Percentiles rank a stretch among this genome's conserved stretches.
These are phyloP conservation scores for Dactylellina cionopaga DNA, from an alignment of 2,329 filamentous ascomycete genomes.

Conservation along the genomic window DNA sequence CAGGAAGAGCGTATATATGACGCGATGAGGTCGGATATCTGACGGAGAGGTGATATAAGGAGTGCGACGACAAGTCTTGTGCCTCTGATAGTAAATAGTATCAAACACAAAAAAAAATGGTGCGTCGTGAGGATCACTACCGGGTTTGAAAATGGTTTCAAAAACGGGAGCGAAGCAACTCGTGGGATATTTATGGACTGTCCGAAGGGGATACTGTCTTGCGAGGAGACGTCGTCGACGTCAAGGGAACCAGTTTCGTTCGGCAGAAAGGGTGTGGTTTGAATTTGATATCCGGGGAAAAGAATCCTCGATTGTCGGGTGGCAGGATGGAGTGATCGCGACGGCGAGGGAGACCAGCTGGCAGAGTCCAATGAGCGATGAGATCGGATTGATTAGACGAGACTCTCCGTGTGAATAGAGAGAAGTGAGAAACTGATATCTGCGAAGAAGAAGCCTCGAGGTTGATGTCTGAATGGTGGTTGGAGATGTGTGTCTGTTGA, in stretches of 20 bases:
- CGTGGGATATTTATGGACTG: no score
- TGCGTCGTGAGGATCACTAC: slow-evolving; percentile 24
- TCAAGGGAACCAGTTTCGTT: slow-evolving; percentile 13
- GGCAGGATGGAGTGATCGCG: slow-evolving; percentile 15
- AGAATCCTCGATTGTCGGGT: slow-evolving; percentile 20
- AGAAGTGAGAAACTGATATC: no score
- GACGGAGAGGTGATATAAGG: neutral
- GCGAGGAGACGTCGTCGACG: slow-evolving; percentile 6
- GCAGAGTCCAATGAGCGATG: neutral
- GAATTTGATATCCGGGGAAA: slow-evolving; percentile 42
- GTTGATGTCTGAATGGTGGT: neutral
- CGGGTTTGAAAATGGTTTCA: slow-evolving; percentile 15
- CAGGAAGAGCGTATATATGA: slow-evolving; percentile 8
- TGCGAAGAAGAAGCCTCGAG: neutral
- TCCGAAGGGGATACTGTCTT: neutral
- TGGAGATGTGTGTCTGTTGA: slow-evolving; percentile 8
- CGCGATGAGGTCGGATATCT: slow-evolving; percentile 25
- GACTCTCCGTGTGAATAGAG: neutral
- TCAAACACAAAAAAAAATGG: slow-evolving; percentile 10
- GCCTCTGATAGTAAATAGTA: slow-evolving; percentile 3
- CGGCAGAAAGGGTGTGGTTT: neutral
- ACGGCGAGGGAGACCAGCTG: neutral
- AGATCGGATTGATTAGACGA: neutral
- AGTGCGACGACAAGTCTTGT: slow-evolving; percentile 23
- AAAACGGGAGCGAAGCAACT: no score